These are phyloP conservation scores for Trametes coccinea DNA, from an alignment of 768 basidiomycete species.

Conservation along the genomic window DNA sequence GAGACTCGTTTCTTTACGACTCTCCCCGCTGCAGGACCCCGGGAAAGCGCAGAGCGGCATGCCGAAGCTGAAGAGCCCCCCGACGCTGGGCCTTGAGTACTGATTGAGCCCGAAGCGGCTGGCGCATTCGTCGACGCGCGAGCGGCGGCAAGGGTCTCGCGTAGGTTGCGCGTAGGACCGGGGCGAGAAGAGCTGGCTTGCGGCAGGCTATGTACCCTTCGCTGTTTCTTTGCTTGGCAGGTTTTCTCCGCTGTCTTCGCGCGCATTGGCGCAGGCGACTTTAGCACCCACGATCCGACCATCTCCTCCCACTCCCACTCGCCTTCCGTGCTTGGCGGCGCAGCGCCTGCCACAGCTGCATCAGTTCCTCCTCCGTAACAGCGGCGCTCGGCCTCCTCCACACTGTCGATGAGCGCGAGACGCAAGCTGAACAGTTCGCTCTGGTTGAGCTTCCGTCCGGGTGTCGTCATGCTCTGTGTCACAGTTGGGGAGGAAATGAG, in stretches of 20 bases:
- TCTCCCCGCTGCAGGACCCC: background rate
- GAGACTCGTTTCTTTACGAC: background rate
- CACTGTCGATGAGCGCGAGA: slow-evolving; percentile 42
- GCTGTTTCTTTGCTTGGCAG: slow-evolving; percentile 1
- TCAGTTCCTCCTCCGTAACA: slow-evolving; percentile 38
- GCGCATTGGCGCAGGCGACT: slow-evolving; percentile 30
- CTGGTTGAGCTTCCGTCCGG: slow-evolving; percentile 23
- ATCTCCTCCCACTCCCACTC: slow-evolving; percentile 53
- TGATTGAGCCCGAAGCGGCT: background rate
- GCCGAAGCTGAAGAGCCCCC: background rate
- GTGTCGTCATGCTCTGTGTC: slow-evolving; percentile 15
- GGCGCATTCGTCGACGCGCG: background rate
- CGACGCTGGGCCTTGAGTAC: background rate
- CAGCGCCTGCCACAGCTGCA: background rate
- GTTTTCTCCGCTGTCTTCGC: slow-evolving; percentile 3
- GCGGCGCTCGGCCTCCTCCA: slow-evolving; percentile 53
- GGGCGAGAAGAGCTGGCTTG: background rate
- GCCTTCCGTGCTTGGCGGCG: background rate
- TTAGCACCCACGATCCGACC: slow-evolving; percentile 46
- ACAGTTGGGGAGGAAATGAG: slow-evolving; percentile 26
- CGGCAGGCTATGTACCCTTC: background rate
- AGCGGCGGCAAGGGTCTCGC: background rate
- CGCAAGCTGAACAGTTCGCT: slow-evolving; percentile 37
- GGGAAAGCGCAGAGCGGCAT: background rate
- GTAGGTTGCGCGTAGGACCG: background rate